Conservation (phyloP, 352 stramenopile genomes). For the Phytophthora pini region DNA sequence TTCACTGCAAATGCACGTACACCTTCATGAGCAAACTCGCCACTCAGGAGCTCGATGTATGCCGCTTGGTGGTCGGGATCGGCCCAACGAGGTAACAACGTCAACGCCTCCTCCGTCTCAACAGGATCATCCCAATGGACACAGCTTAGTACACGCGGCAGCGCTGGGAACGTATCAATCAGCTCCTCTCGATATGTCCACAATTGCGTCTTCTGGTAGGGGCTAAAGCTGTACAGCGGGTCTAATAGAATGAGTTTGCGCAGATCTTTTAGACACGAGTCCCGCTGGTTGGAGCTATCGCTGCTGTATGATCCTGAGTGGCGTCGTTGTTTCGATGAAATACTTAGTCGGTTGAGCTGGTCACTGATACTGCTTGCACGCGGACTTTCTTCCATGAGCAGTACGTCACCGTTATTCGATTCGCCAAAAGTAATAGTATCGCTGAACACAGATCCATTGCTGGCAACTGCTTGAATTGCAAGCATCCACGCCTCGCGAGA, state of each 20-base stretch:
- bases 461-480: conserved; percentile 67
- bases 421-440: conserved; percentile 29
- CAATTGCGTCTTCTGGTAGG: conserved; percentile 80
- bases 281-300: conserved; percentile 54
- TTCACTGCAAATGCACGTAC: conserved; percentile 75
- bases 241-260: conserved; percentile 78
- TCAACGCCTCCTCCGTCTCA: conserved; percentile 69
- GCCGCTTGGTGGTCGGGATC: conserved; percentile 70
- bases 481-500: conserved; percentile 87
- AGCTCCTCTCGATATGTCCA: conserved; percentile 81
- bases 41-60: conserved; percentile 81
- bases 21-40: conserved; percentile 73
- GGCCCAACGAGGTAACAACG: conserved; percentile 67
- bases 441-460: conserved; percentile 24
- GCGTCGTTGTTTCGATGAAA: conserved; percentile 32
- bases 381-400: conserved; percentile 36
- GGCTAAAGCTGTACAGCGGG: conserved; percentile 73
- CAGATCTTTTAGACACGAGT: conserved; percentile 61
- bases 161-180: conserved; percentile 66
- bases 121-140: conserved; percentile 76
- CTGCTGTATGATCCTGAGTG: conserved; percentile 60
- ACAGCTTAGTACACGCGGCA: conserved; percentile 76
- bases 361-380: conserved; percentile 51
- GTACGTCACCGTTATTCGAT: conserved; percentile 21
- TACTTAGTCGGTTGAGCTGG: conserved; percentile 48